phyloP scores from a whole-genome alignment of 169 alveolate species.

The Eimeria sp. region DNA sequence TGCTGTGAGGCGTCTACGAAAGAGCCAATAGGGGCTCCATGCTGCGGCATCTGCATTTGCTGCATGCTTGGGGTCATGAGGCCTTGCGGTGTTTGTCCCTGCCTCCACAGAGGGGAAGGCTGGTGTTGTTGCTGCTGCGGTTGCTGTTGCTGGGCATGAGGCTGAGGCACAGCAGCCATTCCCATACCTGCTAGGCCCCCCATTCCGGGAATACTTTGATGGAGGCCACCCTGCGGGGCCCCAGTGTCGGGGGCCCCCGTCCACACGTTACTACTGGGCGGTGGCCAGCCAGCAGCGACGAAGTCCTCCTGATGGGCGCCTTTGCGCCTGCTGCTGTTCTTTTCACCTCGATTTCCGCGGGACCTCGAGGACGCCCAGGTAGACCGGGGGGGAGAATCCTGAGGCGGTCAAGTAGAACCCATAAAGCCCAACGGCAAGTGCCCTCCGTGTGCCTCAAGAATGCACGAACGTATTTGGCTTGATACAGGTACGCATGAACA shows the following conservation, averaged over 20 bases:
- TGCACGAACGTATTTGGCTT: not conserved
- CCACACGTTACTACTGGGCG: slow-evolving; percentile 24
- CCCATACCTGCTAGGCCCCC: slow-evolving; percentile 74
- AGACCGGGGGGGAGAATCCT: slow-evolving; percentile 53
- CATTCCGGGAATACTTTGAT: slow-evolving; percentile 39
- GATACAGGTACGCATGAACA: not conserved
- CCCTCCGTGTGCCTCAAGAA: not conserved
- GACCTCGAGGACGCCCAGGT: slow-evolving; percentile 61
- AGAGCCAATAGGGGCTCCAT: slow-evolving; percentile 35
- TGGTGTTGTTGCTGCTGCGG: slow-evolving; percentile 60
- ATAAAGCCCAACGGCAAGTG: not conserved
- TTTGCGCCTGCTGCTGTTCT: slow-evolving; percentile 63
- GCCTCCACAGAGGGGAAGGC: slow-evolving; percentile 33
- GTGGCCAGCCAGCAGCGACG: slow-evolving; percentile 41
- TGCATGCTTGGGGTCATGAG: slow-evolving; percentile 47
- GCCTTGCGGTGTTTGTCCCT: slow-evolving; percentile 41
- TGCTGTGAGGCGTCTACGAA: slow-evolving; percentile 42
- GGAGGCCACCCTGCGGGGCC: slow-evolving; percentile 42
- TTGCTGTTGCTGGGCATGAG: slow-evolving; percentile 46
- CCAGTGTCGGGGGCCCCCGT: slow-evolving; percentile 36
- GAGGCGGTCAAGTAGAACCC: not conserved
- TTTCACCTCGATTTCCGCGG: slow-evolving; percentile 53
- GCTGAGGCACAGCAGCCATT: slow-evolving; percentile 25
- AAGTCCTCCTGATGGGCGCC: slow-evolving; percentile 63
- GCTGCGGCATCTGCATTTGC: slow-evolving; percentile 69